phyloP scores from a whole-genome alignment of 208 protist species.

The Leishmania major region DNA sequence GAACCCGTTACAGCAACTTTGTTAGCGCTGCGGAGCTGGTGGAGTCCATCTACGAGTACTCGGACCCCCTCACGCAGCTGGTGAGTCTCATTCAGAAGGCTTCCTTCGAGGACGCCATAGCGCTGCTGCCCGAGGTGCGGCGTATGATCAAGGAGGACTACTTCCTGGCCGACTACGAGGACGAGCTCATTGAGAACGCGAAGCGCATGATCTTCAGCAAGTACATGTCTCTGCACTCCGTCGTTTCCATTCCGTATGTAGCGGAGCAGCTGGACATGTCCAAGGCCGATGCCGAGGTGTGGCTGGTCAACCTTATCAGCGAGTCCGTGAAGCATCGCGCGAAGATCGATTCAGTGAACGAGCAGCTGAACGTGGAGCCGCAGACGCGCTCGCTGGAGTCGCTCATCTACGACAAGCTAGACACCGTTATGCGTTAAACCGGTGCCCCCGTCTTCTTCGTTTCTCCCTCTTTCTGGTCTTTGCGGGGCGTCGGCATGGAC shows the following conservation, averaged over 20 bases:
- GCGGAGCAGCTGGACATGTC: constrained; percentile 77
- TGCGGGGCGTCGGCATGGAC: background rate
- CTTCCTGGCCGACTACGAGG: constrained; percentile 81
- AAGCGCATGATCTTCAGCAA: constrained; percentile 86
- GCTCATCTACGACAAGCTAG: constrained; percentile 78
- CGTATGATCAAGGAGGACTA: constrained; percentile 72
- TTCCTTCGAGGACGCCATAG: constrained; percentile 82
- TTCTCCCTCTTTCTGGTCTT: background rate
- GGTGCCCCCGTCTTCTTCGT: background rate
- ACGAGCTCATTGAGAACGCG: constrained; percentile 74
- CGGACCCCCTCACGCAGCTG: constrained; percentile 84
- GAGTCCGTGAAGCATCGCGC: constrained; percentile 87
- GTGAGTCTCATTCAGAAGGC: constrained; percentile 70
- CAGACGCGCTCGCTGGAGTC: constrained; percentile 75
- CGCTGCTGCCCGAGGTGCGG: constrained; percentile 70
- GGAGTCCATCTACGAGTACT: constrained; percentile 84
- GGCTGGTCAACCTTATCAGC: constrained; percentile 91
- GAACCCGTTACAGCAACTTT: constrained; percentile 70
- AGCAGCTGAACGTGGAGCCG: constrained; percentile 83
- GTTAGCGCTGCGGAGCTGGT: constrained; percentile 65
- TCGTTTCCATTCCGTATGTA: constrained; percentile 87
- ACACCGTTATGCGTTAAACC: constrained; percentile 40
- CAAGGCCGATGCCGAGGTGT: constrained; percentile 84
- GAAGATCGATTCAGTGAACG: constrained; percentile 91
- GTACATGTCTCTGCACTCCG: constrained; percentile 85